Evolutionary conservation across 164 flowering plant genomes (phyloP).

Genomic region (Warburgia ugandensis): DNA sequence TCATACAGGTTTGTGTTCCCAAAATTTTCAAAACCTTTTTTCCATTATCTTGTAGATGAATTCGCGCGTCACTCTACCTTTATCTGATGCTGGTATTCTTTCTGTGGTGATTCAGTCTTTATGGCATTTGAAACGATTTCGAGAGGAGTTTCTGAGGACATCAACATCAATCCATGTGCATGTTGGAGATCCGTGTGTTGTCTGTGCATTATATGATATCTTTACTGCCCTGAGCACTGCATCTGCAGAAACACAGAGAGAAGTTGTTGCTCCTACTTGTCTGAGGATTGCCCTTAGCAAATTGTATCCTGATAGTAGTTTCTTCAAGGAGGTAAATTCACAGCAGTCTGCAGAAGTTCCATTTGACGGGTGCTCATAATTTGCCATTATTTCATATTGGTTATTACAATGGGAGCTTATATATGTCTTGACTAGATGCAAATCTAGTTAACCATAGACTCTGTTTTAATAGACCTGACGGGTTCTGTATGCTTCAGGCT

Average conservation of each 20-base stretch:
- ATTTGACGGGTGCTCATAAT: too few species aligned
- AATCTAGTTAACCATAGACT: too few species aligned
- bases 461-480: constrained; percentile 13
- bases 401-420: too few species aligned
- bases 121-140: constrained; percentile 59
- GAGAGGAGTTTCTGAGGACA: constrained; percentile 69
- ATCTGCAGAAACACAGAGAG: constrained; percentile 44
- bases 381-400: too few species aligned
- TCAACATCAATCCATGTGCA: constrained; percentile 64
- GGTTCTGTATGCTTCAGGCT: constrained; percentile 40
- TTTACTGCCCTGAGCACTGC: constrained; percentile 61
- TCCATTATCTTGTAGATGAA: too few species aligned
- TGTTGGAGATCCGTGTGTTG: constrained; percentile 94
- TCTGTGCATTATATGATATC: constrained; percentile 81
- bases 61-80: too few species aligned
- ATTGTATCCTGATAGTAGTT: constrained; percentile 85
- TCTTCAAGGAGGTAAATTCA: constrained; percentile 76
- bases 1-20: constrained; percentile 99
- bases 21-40: too few species aligned
- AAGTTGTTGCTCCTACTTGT: constrained; percentile 81
- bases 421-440: too few species aligned
- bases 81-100: too few species aligned
- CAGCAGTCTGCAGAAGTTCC: not conserved
- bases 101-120: constrained; percentile 6
- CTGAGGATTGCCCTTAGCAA: constrained; percentile 89